Evolutionary conservation across 78 protist genomes (phyloP), one percentile per base, ranked within the genome.

Genomic region (Guillardia theta): DNA sequence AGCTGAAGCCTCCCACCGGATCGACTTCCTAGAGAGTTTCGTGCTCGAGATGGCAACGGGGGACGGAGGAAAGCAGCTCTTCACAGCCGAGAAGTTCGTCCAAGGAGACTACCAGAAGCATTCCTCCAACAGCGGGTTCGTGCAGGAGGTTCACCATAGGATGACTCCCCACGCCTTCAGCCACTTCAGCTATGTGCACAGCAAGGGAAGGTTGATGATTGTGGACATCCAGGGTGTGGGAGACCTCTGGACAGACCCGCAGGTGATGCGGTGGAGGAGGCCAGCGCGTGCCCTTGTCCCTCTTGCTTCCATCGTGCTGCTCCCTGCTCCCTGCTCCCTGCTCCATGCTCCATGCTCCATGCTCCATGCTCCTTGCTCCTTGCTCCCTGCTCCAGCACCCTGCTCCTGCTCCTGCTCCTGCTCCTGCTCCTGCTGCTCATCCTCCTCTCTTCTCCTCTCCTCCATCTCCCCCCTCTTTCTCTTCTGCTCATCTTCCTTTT

Each of bases 241-340:
- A 22, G 93, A 88, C 24, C 93, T 88, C 93, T 88, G 62, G 76
- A 88, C 93, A 4, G 93, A 88, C 93, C 93, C 93, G 76, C 93
- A 70, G 83, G 83, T 70, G 62, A 12, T n/a, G n/a, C n/a, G n/a
- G n/a, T n/a, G n/a, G n/a, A n/a, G n/a, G n/a, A n/a, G n/a, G n/a
- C n/a, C n/a, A n/a, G n/a, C n/a, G n/a, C n/a, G n/a, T n/a, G n/a
- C n/a, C n/a, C n/a, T n/a, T n/a, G n/a, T n/a, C n/a, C n/a, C n/a
- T n/a, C n/a, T n/a, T n/a, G n/a, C n/a, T n/a, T n/a, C n/a, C n/a
- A n/a, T n/a, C n/a, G n/a, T n/a, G n/a, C n/a, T n/a, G n/a, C n/a
- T n/a, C n/a, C n/a, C n/a, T n/a, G n/a, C n/a, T n/a, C n/a, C n/a
- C n/a, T n/a, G n/a, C n/a, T n/a, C n/a, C n/a, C n/a, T n/a, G n/a